These are phyloP conservation scores for Verticillium tricorpus DNA, from an alignment of 2,329 filamentous ascomycete genomes.

Conservation along the genomic window DNA sequence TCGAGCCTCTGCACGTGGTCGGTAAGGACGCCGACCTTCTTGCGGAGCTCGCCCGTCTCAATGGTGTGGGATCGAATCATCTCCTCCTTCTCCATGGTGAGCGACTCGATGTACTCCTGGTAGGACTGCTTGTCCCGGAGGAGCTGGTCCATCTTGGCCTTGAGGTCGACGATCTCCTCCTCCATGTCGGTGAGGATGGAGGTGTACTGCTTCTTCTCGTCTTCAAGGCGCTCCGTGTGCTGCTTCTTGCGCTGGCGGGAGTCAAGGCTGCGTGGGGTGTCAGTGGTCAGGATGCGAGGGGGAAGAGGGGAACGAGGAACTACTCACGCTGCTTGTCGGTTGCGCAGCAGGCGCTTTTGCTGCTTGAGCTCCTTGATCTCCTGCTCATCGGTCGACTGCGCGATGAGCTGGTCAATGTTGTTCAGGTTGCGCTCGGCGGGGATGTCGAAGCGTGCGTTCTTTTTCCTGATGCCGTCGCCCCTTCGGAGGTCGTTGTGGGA, in stretches of 20 bases:
- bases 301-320: constrained; percentile 30
- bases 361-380: constrained; percentile 98
- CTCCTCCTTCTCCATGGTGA: constrained; percentile 86
- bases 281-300: constrained; percentile 8
- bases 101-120: constrained; percentile 68
- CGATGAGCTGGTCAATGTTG: constrained; percentile 93
- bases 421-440: constrained; percentile 86
- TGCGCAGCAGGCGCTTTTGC: constrained; percentile 90
- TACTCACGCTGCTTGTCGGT: constrained; percentile 93
- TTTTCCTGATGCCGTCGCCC: constrained; percentile 92
- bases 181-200: constrained; percentile 73
- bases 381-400: constrained; percentile 81
- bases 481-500: constrained; percentile 73
- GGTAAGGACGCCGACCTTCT: constrained; percentile 81
- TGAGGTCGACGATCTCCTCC: constrained; percentile 67
- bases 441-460: constrained; percentile 97
- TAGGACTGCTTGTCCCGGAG: constrained; percentile 69
- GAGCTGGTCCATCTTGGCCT: constrained; percentile 66
- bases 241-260: constrained; percentile 97
- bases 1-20: constrained; percentile 69
- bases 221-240: constrained; percentile 93
- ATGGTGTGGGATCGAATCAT: constrained; percentile 83
- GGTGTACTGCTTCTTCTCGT: constrained; percentile 91
- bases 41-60: constrained; percentile 85
- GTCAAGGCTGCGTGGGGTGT: constrained; percentile 63